These are phyloP conservation scores for Suillus ampliporus DNA, from an alignment of 768 basidiomycete genomes.

Conservation along the genomic window DNA sequence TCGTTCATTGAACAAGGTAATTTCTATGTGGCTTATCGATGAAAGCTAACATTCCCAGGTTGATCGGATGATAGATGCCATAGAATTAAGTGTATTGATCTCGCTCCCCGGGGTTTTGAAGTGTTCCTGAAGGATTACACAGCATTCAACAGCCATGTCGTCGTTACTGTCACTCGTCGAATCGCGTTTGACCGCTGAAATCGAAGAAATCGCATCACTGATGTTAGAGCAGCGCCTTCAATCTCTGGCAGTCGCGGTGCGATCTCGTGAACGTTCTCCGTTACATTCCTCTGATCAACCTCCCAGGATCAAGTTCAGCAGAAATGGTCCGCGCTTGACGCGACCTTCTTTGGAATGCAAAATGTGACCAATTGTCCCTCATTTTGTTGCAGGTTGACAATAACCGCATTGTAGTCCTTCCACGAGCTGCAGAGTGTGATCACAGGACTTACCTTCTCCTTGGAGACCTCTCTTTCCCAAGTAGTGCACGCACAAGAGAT, in stretches of 20 bases:
- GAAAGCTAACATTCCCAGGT: constrained; percentile 27
- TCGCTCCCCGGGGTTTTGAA: constrained; percentile 5
- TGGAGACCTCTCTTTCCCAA: constrained; percentile 38
- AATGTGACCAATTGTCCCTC: constrained; percentile 25
- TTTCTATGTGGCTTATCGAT: background rate
- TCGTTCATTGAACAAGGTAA: constrained; percentile 31
- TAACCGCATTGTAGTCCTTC: constrained; percentile 10
- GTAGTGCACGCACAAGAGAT: constrained; percentile 38
- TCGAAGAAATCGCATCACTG: background rate
- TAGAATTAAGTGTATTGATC: constrained; percentile 29
- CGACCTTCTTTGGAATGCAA: constrained; percentile 34
- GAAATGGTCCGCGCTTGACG: constrained; percentile 32
- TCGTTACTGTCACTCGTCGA: constrained; percentile 7
- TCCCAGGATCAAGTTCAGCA: constrained; percentile 37
- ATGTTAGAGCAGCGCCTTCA: constrained; percentile 1
- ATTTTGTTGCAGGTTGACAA: constrained; percentile 27
- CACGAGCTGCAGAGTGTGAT: constrained; percentile 3
- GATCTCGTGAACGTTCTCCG: constrained; percentile 15
- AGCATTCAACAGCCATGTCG: constrained; percentile 37
- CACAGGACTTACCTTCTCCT: constrained; percentile 20
- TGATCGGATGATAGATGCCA: constrained; percentile 28
- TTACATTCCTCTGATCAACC: constrained; percentile 15
- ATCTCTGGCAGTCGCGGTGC: constrained; percentile 20
- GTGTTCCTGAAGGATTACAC: constrained; percentile 2
- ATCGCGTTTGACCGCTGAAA: constrained; percentile 2